Evolutionary conservation across 2,329 filamentous ascomycete species (phyloP), one percentile per base, ranked within the genome.

Genomic region (Diaporthe vexans): DNA sequence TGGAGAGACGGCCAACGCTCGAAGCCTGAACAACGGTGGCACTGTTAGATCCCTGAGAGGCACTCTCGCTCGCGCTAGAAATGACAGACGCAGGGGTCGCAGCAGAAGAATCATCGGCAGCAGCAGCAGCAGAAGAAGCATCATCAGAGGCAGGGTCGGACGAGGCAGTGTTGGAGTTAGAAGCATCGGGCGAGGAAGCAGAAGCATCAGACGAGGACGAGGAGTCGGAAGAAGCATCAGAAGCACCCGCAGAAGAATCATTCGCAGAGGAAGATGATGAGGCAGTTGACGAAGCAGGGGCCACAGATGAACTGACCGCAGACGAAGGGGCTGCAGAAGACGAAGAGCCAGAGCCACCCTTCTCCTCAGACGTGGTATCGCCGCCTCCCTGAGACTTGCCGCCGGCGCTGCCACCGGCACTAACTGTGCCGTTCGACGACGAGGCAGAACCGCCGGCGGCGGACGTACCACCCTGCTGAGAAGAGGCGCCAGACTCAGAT

Each of bases 1-100:
- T 35, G 33, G 63, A 68, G 63, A 15, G 5, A n/a, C 48, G 63
- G 63, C 29, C 63, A 9, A 46, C 63, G 63, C 48, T 52, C 63
- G 63, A 68, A 37, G 29, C 63, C 63, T 68, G 63, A 24, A 68
- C 19, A n/a, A 68, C 40, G 48, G 48, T 33, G 17, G 63, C 48
- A 68, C 48, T 54, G 63, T 68, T 68, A 68, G 63, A 68, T 54
- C 63, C 63, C 46, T 68, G 63, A 35, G 63, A 54, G 33, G 63
- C 63, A 68, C 48, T 68, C n/a, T 68, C 33, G 33, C 46, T 67
- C 63, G 63, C 21, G 63, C 63, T 54, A 24, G 63, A 68, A 68
- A 40, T 33, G 46, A 54, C 33, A 68, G 63, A 68, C n/a, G 48
- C 48, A 68, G 63, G 63, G 48, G 24, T 68, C 63, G 63, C 63